Evolutionary conservation across 2,329 filamentous ascomycete species (phyloP).

Genomic region (Alternaria sp.): DNA sequence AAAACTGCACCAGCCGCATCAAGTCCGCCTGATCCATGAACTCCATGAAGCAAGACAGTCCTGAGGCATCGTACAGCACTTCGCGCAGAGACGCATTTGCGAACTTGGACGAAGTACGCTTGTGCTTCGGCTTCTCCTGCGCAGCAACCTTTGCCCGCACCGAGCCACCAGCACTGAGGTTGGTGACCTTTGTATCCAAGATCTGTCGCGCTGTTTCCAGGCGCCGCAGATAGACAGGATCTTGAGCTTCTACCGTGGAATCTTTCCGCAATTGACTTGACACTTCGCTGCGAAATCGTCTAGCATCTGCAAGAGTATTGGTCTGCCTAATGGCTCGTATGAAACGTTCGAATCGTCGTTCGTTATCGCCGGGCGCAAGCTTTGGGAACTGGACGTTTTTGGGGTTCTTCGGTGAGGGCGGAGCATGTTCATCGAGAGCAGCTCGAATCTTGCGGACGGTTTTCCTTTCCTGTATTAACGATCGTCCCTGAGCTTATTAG

Average conservation of each 20-base stretch:
- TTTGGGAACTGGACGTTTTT: slow-evolving; percentile 77
- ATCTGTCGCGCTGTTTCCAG: slow-evolving; percentile 91
- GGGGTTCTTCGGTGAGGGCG: slow-evolving; percentile 71
- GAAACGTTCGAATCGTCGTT: slow-evolving; percentile 93
- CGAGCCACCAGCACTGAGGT: slow-evolving; percentile 73
- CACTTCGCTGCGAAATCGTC: slow-evolving; percentile 89
- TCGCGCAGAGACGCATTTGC: slow-evolving; percentile 81
- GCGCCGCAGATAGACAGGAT: slow-evolving; percentile 84
- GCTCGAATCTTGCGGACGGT: slow-evolving; percentile 91
- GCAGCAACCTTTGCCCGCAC: slow-evolving; percentile 49
- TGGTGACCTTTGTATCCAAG: slow-evolving; percentile 85
- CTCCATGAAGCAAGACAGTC: slow-evolving; percentile 98
- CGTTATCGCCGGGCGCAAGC: slow-evolving; percentile 80
- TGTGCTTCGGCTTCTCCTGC: slow-evolving; percentile 47
- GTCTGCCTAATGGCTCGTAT: slow-evolving; percentile 87
- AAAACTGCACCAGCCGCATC: slow-evolving; percentile 94
- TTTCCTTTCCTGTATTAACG: slow-evolving; percentile 91
- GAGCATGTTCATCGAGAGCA: slow-evolving; percentile 91
- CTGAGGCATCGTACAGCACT: slow-evolving; percentile 86
- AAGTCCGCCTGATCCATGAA: slow-evolving; percentile 93
- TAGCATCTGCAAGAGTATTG: slow-evolving; percentile 89
- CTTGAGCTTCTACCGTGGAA: slow-evolving; percentile 76
- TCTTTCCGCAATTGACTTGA: slow-evolving; percentile 90
- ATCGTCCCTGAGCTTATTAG: slow-evolving; percentile 64
- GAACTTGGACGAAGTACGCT: slow-evolving; percentile 64